phyloP scores from a whole-genome alignment of 140 eudicot genomes.

The Ambrosia hybrid region DNA sequence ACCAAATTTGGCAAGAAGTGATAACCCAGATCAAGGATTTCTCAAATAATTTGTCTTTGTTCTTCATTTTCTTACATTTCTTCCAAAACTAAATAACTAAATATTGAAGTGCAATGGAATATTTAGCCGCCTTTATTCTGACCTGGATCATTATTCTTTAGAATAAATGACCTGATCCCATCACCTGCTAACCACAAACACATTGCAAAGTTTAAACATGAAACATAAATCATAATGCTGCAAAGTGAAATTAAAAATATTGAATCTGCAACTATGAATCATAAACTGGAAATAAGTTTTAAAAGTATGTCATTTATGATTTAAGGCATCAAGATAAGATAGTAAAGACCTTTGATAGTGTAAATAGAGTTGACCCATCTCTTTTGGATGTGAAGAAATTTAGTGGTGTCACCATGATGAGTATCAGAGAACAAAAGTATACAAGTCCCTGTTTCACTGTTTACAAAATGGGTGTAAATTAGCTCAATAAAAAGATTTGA shows the following conservation, averaged over 20 bases:
- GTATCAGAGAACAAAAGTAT: conserved; percentile 62
- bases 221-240: too few relatives aligned
- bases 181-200: conserved; percentile 26
- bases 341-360: conserved; percentile 57
- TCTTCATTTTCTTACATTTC: conserved; percentile 22
- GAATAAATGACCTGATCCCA: conserved; percentile 36
- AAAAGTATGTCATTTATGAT: too few relatives aligned
- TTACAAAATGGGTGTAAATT: not conserved
- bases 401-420: conserved; percentile 75
- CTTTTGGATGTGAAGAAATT: conserved; percentile 69
- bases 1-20: conserved; percentile 1
- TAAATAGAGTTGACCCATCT: conserved; percentile 83
- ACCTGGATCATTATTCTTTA: conserved; percentile 21
- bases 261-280: not conserved
- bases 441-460: conserved; percentile 63
- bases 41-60: conserved; percentile 6
- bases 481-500: not conserved
- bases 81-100: conserved; percentile 32
- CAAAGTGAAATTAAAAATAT: not conserved
- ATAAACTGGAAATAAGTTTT: not conserved
- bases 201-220: not conserved
- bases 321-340: conserved; percentile 1
- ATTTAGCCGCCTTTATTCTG: conserved; percentile 30
- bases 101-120: conserved; percentile 31
- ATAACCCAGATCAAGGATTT: not conserved